A percentile compares a stretch with the other conserved stretches of the same genome.
Conservation (phyloP, 2,329 filamentous ascomycete species). For the Pseudogymnoascus destructans region DNA sequence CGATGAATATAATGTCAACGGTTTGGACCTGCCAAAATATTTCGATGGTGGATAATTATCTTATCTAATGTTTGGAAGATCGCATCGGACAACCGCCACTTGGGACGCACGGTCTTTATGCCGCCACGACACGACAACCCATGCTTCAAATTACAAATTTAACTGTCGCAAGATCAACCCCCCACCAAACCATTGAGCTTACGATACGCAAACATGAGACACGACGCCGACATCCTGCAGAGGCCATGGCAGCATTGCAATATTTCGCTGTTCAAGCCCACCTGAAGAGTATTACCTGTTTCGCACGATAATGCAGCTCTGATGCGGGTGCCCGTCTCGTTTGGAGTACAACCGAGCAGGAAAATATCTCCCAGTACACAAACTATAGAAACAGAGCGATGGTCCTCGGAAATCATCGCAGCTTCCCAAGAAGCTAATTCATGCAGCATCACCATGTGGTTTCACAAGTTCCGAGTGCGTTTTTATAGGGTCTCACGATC, state of each 20-base stretch:
- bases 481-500: slow-evolving; percentile 1
- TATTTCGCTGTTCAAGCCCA: neutral
- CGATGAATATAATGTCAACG: neutral
- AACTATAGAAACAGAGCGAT: neutral
- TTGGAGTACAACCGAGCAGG: neutral
- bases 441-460: neutral
- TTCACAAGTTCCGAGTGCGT: neutral
- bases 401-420: neutral
- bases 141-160: neutral
- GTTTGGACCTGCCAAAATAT: neutral
- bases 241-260: neutral
- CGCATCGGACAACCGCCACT: neutral
- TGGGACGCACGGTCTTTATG: neutral
- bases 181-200: neutral
- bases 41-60: neutral
- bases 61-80: slow-evolving; percentile 1
- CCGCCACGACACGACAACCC: neutral
- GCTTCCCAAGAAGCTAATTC: slow-evolving; percentile 1
- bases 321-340: neutral
- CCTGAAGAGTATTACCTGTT: neutral
- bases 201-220: neutral
- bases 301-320: neutral
- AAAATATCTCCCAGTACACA: neutral
- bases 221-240: neutral
- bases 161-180: neutral